Evolutionary conservation across 108 stramenopile species (phyloP).

Genomic region (Pseudonitzschia delicatissima): DNA sequence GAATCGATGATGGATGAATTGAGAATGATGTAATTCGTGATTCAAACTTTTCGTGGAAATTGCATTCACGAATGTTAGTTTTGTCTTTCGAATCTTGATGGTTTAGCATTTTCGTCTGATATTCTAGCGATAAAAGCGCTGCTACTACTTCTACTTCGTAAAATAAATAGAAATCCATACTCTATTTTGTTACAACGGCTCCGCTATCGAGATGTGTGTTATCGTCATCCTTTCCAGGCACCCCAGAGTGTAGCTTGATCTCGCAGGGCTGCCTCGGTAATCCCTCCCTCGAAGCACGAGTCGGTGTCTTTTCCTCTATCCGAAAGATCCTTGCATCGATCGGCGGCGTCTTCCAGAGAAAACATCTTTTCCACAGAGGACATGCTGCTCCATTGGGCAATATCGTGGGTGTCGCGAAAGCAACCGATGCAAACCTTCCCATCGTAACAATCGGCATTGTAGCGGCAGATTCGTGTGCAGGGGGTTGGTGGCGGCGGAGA

Average conservation of each 20-base stretch:
- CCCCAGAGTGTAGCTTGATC: neutral
- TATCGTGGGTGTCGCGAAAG: conserved; percentile 69
- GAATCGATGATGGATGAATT: no score
- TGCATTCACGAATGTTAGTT: no score
- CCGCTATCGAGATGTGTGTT: no score
- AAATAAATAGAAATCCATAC: no score
- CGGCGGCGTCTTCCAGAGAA: conserved; percentile 52
- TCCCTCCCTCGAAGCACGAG: neutral
- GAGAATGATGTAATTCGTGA: no score
- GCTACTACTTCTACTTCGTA: no score
- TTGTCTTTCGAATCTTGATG: no score
- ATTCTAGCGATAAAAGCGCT: no score
- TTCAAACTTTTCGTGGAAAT: no score
- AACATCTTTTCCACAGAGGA: conserved; percentile 41
- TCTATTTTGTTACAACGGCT: no score
- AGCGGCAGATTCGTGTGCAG: conserved; percentile 67
- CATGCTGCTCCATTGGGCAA: conserved; percentile 55
- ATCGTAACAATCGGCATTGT: conserved; percentile 56
- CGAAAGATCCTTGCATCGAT: conserved; percentile 26
- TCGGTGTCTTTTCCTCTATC: neutral
- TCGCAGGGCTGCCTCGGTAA: neutral
- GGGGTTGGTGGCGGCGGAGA: conserved; percentile 36
- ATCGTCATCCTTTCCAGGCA: neutral
- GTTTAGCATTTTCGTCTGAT: no score
- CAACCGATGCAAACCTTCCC: conserved; percentile 75